Percentiles rank a stretch among this genome's conserved stretches.
Evolutionary conservation across 306 rosid species (phyloP).

Genomic region (Acacia acuminata): DNA sequence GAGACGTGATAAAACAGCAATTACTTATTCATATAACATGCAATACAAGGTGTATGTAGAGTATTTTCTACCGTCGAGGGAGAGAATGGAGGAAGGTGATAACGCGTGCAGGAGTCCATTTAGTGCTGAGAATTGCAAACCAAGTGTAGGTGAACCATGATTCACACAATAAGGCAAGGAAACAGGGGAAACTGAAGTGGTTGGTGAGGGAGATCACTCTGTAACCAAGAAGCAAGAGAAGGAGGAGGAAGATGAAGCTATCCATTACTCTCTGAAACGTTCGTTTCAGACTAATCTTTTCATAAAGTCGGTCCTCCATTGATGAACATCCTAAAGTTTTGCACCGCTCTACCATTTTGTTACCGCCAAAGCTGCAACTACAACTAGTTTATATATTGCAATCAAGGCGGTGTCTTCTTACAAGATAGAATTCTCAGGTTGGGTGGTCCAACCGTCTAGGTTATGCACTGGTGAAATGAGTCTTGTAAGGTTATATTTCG

Average conservation of each 20-base stretch:
- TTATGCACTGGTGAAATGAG: background rate
- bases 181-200: conserved; percentile 40
- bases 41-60: background rate
- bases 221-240: conserved; percentile 40
- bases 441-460: background rate
- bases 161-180: conserved; percentile 65
- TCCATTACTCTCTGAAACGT: conserved; percentile 33
- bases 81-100: conserved; percentile 51
- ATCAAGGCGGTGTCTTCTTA: background rate
- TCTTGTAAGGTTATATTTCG: background rate
- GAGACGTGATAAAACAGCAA: background rate
- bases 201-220: conserved; percentile 30
- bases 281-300: conserved; percentile 24
- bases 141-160: conserved; percentile 57
- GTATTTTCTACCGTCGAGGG: conserved; percentile 34
- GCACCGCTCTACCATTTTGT: background rate
- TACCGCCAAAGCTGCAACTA: background rate
- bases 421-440: background rate
- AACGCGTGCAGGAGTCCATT: conserved; percentile 53
- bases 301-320: conserved; percentile 24
- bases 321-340: background rate
- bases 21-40: background rate
- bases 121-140: conserved; percentile 36
- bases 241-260: conserved; percentile 38
- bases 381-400: background rate